Evolutionary conservation across 1,139 yeast species (phyloP), one percentile per base, ranked within the genome.

Genomic region (Tardiomyces digboiensis): DNA sequence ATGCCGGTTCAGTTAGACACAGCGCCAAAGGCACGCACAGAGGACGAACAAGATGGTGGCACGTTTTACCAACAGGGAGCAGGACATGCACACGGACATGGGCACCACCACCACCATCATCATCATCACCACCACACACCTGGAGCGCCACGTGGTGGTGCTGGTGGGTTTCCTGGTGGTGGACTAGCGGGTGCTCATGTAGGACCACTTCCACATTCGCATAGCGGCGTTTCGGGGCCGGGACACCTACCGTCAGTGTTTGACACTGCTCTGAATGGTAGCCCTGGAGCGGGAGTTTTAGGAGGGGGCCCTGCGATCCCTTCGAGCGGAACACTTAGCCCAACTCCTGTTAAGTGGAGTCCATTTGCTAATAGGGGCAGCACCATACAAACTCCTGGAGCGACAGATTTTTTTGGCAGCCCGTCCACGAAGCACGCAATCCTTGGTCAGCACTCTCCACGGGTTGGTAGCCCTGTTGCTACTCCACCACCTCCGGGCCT

Each of bases 1-100:
- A 37, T 44, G 43, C 22, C 48, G 48, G 19, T 60, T 58, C 13
- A 53, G 54, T 19, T 59, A 58, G 44, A 59, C 53, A 49, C 49
- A 57, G 54, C 46, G 69, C 61, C 58, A 62, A 57, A 49, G 70
- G 63, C 52, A 66, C 60, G 14, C 7, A 16, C 6, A 3, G 33
- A 26, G 3, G 33, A 26, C 33, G 16, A 22, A 22, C 26, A 26
- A 13, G 8, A n/a, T 5, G 8, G 12, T 18, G 39, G 21, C 5
- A 19, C 12, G 7, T 22, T 12, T 8, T 6, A 12, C 7, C 10
- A 12, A n/a, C 16, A 16, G 8, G 20, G 21, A 37, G 16, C 3
- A 10, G 39, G 16, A 20, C 23, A 20, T 18, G 39, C 16, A 6
- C 22, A 18, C 7, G 21, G 21, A 19, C 23, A n/a, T 19, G 39